phyloP scores from a whole-genome alignment of 352 stramenopile genomes.

The Phytophthora constricta region DNA sequence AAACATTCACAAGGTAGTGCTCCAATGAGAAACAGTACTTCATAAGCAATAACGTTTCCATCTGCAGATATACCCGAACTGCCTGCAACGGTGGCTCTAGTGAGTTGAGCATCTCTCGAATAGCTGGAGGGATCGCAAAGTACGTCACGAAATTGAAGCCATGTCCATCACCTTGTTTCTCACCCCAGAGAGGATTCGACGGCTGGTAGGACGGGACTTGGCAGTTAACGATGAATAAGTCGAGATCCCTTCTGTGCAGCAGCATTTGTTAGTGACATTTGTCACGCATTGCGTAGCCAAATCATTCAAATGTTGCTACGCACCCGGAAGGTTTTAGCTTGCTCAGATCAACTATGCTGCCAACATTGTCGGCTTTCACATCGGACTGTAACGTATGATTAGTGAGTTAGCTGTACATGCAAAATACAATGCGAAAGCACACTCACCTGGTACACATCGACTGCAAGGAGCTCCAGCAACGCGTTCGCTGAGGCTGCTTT shows the following conservation, averaged over 20 bases:
- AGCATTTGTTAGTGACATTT: too few species aligned
- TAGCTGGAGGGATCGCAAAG: constrained; percentile 63
- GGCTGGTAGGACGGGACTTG: constrained; percentile 86
- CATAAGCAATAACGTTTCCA: neutral
- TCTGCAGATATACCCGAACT: constrained; percentile 46
- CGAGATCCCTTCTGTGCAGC: constrained; percentile 36
- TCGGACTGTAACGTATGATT: constrained; percentile 50
- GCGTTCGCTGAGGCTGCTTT: constrained; percentile 67
- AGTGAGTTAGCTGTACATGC: constrained; percentile 5
- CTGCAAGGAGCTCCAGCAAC: constrained; percentile 66
- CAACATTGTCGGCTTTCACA: constrained; percentile 78
- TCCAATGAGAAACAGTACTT: neutral
- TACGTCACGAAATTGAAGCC: constrained; percentile 88
- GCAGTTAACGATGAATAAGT: constrained; percentile 86
- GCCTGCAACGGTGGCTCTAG: constrained; percentile 50
- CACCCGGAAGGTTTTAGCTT: constrained; percentile 43
- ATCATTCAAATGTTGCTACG: too few species aligned
- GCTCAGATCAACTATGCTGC: constrained; percentile 68
- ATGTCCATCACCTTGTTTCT: constrained; percentile 72
- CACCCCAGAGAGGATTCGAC: constrained; percentile 84
- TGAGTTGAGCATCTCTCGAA: constrained; percentile 63
- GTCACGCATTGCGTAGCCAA: too few species aligned
- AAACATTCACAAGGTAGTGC: constrained; percentile 1
- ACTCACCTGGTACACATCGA: constrained; percentile 76
- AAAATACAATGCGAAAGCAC: neutral